phyloP scores from a whole-genome alignment of 306 rosid species.

The Pyrus bretschneideri region DNA sequence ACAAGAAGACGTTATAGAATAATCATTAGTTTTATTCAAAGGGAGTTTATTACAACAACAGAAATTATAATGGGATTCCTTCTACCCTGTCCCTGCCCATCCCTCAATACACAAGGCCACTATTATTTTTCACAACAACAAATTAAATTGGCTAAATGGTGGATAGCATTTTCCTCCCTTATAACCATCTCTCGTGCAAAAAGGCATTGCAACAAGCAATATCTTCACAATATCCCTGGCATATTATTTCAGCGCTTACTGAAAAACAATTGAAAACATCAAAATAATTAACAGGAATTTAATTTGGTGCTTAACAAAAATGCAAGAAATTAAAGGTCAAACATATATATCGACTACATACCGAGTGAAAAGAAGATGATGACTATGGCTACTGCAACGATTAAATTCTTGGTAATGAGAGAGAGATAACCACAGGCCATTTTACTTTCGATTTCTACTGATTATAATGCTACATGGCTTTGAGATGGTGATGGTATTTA shows the following conservation, averaged over 20 bases:
- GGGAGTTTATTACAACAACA: no score
- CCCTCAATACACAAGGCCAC: not conserved
- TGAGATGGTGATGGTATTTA: not conserved
- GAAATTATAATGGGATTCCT: no score
- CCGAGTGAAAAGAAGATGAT: constrained; percentile 10
- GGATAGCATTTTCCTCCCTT: constrained; percentile 19
- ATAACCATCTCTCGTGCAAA: constrained; percentile 2
- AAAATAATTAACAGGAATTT: not conserved
- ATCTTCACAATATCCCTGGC: constrained; percentile 12
- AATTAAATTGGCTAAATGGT: constrained; percentile 11
- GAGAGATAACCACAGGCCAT: not conserved
- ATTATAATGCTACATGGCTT: not conserved
- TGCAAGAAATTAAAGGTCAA: not conserved
- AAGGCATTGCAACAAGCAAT: not conserved
- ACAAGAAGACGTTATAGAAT: no score
- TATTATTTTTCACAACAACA: constrained; percentile 9
- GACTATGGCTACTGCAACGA: not conserved
- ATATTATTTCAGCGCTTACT: not conserved
- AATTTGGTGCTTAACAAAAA: not conserved
- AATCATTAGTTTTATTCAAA: no score
- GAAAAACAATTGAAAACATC: not conserved
- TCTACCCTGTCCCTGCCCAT: not conserved
- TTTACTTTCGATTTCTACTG: not conserved
- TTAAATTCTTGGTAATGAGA: not conserved
- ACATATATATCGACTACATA: not conserved